These are phyloP conservation scores for Agrocybe pediades DNA, from an alignment of 768 basidiomycete genomes.

Conservation along the genomic window DNA sequence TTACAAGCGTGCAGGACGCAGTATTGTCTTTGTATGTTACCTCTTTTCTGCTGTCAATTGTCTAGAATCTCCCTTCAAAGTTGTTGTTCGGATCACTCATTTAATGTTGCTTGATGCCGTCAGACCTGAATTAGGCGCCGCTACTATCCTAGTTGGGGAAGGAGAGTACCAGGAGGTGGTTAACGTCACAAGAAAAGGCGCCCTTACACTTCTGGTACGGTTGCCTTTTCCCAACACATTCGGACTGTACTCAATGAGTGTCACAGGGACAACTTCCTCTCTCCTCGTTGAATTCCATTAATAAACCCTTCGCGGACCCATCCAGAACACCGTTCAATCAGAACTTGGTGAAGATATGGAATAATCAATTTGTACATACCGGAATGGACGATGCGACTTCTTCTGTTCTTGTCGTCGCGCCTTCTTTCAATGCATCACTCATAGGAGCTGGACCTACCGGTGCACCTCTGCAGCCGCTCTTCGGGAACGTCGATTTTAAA, in stretches of 20 bases:
- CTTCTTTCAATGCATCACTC: constrained; percentile 55
- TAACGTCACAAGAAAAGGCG: constrained; percentile 54
- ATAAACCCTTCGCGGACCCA: constrained; percentile 36
- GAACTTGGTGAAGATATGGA: constrained; percentile 59
- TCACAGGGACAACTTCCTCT: constrained; percentile 51
- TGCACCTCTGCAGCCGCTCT: constrained; percentile 50
- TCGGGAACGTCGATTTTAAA: constrained; percentile 60
- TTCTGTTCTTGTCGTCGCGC: constrained; percentile 58
- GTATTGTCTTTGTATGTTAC: constrained; percentile 53
- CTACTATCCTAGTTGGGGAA: constrained; percentile 54
- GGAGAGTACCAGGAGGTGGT: constrained; percentile 64
- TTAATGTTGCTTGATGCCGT: not conserved
- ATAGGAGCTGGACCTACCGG: constrained; percentile 64
- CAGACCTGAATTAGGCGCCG: constrained; percentile 43
- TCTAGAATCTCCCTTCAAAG: not conserved
- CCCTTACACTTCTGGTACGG: constrained; percentile 57
- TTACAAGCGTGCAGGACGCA: constrained; percentile 55
- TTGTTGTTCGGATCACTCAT: not conserved
- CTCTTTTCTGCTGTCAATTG: not conserved
- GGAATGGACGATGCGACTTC: constrained; percentile 59
- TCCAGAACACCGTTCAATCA: constrained; percentile 38
- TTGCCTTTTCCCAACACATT: not conserved
- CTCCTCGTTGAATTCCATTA: constrained; percentile 30
- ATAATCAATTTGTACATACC: constrained; percentile 41
- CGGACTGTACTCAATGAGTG: constrained; percentile 6